Evolutionary conservation across 2,329 filamentous ascomycete genomes (phyloP).

Genomic region (Septoria linicola): DNA sequence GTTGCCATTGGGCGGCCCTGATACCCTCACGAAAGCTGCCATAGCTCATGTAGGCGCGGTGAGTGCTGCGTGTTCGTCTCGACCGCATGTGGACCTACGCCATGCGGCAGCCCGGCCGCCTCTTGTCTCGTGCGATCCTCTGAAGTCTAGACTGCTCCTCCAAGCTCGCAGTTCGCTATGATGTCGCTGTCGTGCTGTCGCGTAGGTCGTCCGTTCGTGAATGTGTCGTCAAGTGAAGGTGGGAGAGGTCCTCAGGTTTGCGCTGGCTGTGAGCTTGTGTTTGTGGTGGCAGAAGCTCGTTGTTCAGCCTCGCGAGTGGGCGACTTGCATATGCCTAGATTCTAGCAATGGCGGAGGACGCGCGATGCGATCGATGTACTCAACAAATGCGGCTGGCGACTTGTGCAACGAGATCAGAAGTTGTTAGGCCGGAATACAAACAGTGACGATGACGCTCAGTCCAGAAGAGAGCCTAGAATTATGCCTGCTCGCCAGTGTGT

Average conservation of each 20-base stretch:
- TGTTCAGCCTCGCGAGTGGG: neutral
- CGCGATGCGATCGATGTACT: neutral
- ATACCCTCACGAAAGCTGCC: constrained; percentile 88
- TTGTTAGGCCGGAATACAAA: neutral
- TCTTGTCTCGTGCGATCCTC: neutral
- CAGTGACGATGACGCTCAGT: constrained; percentile 3
- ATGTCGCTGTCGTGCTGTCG: neutral
- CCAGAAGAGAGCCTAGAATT: neutral
- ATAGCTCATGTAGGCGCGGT: constrained; percentile 28
- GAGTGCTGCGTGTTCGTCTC: constrained; percentile 17
- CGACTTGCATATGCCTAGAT: neutral
- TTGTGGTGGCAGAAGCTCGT: neutral
- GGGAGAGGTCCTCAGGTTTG: neutral
- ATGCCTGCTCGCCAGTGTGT: constrained; percentile 6
- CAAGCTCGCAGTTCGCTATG: neutral
- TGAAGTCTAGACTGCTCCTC: neutral
- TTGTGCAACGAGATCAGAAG: constrained; percentile 3
- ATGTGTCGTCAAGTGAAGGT: too few species aligned
- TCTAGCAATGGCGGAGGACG: neutral
- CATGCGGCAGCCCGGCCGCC: constrained; percentile 20
- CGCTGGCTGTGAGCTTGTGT: neutral
- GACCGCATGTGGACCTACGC: constrained; percentile 23
- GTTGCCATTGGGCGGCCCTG: constrained; percentile 93
- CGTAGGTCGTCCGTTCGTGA: neutral
- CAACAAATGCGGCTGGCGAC: neutral